phyloP scores from a whole-genome alignment of 768 basidiomycete species.

The Hygrocybe punicea region DNA sequence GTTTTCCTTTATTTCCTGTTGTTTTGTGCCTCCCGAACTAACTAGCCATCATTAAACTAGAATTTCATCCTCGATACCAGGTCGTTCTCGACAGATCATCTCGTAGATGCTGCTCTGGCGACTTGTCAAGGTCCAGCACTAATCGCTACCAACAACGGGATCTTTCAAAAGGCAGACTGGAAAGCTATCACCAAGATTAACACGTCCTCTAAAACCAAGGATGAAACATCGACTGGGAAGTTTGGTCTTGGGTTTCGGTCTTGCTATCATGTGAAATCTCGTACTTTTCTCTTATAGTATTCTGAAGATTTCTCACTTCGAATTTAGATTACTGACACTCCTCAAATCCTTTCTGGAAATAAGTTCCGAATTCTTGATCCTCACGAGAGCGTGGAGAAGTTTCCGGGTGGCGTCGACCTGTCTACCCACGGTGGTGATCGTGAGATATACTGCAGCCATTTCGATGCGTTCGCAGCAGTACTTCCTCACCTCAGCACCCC shows the following conservation, averaged over 20 bases:
- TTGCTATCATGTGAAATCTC: slow-evolving; percentile 44
- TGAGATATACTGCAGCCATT: too few relatives aligned
- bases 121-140: slow-evolving; percentile 44
- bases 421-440: too few relatives aligned
- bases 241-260: slow-evolving; percentile 52
- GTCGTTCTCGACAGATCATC: slow-evolving; percentile 20
- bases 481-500: too few relatives aligned
- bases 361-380: slow-evolving; percentile 41
- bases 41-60: slow-evolving; percentile 19
- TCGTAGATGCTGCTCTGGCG: slow-evolving; percentile 29
- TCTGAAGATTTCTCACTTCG: too few relatives aligned
- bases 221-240: slow-evolving; percentile 48
- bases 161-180: slow-evolving; percentile 44
- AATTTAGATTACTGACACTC: too few relatives aligned
- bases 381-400: slow-evolving; percentile 25
- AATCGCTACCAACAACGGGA: slow-evolving; percentile 45
- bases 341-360: too few relatives aligned
- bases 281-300: slow-evolving; percentile 4
- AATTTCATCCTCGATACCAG: slow-evolving; percentile 43
- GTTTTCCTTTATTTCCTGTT: background rate
- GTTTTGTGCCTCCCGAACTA: background rate
- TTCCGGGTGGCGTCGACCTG: slow-evolving; percentile 22
- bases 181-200: slow-evolving; percentile 41
- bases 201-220: slow-evolving; percentile 45
- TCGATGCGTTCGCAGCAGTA: too few relatives aligned